Evolutionary conservation across 306 rosid genomes (phyloP).

Genomic region (Vachellia collinsii): DNA sequence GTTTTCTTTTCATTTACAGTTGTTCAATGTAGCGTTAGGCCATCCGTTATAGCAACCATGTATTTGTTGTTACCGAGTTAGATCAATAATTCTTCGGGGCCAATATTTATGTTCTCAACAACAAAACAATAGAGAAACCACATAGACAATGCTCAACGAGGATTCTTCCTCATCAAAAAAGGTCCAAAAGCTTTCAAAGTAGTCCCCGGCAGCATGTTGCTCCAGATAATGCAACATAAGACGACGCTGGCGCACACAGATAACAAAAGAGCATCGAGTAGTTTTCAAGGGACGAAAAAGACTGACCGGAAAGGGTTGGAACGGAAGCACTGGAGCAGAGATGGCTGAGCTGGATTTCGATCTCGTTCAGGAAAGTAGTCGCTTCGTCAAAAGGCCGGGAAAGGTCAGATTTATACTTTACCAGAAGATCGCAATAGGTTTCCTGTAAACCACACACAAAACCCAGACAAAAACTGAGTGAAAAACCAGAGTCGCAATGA

Average conservation of each 20-base stretch:
- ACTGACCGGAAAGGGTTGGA: conserved; percentile 64
- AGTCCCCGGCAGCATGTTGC: neutral
- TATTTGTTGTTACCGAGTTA: neutral
- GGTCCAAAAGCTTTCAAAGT: neutral
- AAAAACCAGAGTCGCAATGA: conserved; percentile 19
- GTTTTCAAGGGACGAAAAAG: conserved; percentile 11
- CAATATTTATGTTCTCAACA: neutral
- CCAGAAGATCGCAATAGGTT: conserved; percentile 76
- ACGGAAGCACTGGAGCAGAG: conserved; percentile 62
- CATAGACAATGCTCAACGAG: neutral
- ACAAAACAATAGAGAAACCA: conserved; percentile 1
- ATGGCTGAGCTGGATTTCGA: conserved; percentile 68
- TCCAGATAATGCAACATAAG: neutral
- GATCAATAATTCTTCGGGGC: conserved; percentile 27
- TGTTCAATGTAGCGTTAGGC: neutral
- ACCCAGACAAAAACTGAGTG: neutral
- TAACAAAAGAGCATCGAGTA: neutral
- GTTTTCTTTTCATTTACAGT: conserved; percentile 24
- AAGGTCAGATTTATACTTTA: conserved; percentile 78
- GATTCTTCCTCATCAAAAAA: neutral
- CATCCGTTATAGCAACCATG: conserved; percentile 4
- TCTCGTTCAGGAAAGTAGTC: conserved; percentile 76
- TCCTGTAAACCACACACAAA: conserved; percentile 46
- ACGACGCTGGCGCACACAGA: neutral
- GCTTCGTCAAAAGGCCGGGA: conserved; percentile 86